These are phyloP conservation scores for Pseudonitzschia delicatissima DNA, from an alignment of 108 stramenopile genomes.

Conservation along the genomic window DNA sequence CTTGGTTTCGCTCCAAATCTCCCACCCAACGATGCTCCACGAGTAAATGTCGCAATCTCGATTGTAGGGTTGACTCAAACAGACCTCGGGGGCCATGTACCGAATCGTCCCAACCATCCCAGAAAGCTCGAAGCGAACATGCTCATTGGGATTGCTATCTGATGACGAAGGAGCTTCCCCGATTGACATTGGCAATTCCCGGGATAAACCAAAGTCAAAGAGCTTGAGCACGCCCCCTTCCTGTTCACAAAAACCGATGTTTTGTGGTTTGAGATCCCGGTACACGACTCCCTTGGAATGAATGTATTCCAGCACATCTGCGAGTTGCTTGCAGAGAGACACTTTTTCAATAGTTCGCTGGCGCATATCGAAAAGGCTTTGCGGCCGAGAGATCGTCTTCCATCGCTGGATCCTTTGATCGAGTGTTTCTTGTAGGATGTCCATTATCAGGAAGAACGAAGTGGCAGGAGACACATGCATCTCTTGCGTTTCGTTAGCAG, in stretches of 20 bases:
- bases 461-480: not conserved
- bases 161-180: too few species aligned
- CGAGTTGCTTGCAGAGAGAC: constrained; percentile 35
- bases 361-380: not conserved
- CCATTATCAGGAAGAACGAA: constrained; percentile 54
- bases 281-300: constrained; percentile 61
- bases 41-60: constrained; percentile 67
- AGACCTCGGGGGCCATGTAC: constrained; percentile 79
- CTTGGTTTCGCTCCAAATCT: constrained; percentile 49
- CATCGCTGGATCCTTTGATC: constrained; percentile 51
- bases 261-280: constrained; percentile 65
- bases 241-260: constrained; percentile 30
- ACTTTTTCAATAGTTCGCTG: constrained; percentile 28
- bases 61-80: constrained; percentile 55
- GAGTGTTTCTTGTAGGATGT: constrained; percentile 46
- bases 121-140: constrained; percentile 46
- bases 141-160: too few species aligned
- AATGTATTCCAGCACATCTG: constrained; percentile 58
- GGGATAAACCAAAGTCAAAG: constrained; percentile 79
- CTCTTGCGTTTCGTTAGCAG: constrained; percentile 36
- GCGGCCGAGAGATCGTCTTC: constrained; percentile 13
- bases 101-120: constrained; percentile 61
- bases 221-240: constrained; percentile 10
- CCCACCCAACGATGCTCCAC: constrained; percentile 66
- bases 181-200: constrained; percentile 48